These are phyloP conservation scores for Pythium dissimile DNA, from an alignment of 352 stramenopile genomes.

Conservation along the genomic window DNA sequence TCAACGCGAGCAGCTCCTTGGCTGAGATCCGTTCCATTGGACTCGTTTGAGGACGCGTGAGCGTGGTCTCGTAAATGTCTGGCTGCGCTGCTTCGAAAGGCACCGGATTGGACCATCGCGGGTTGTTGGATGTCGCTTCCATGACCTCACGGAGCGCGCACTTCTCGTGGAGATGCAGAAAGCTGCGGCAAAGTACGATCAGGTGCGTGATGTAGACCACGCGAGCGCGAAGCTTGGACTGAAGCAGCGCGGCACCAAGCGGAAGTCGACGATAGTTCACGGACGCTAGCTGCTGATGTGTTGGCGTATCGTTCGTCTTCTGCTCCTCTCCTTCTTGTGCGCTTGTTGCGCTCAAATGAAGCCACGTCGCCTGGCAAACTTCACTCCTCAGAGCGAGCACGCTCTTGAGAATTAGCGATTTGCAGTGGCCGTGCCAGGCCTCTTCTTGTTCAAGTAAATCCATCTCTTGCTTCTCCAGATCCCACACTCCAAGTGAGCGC, in stretches of 20 bases:
- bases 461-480: conserved; percentile 32
- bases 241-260: conserved; percentile 29
- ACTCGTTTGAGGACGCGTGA: not conserved
- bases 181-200: conserved; percentile 37
- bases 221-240: conserved; percentile 24
- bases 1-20: conserved; percentile 32
- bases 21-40: conserved; percentile 35
- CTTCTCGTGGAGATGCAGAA: conserved; percentile 40
- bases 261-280: conserved; percentile 30
- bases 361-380: conserved; percentile 27
- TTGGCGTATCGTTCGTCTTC: not conserved
- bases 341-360: conserved; percentile 19
- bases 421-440: conserved; percentile 44
- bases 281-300: not conserved
- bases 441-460: conserved; percentile 34
- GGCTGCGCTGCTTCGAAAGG: too few relatives aligned
- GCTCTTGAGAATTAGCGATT: conserved; percentile 34
- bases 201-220: conserved; percentile 42
- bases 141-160: conserved; percentile 33
- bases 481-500: conserved; percentile 28
- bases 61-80: not conserved
- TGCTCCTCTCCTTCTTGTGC: not conserved
- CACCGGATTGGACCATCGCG: not conserved
- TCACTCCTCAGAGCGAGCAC: conserved; percentile 19
- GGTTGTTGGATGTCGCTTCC: conserved; percentile 21